Base-by-base conservation (phyloP, 2,329 filamentous ascomycete species). In the Colletotrichum limetticola region DNA sequence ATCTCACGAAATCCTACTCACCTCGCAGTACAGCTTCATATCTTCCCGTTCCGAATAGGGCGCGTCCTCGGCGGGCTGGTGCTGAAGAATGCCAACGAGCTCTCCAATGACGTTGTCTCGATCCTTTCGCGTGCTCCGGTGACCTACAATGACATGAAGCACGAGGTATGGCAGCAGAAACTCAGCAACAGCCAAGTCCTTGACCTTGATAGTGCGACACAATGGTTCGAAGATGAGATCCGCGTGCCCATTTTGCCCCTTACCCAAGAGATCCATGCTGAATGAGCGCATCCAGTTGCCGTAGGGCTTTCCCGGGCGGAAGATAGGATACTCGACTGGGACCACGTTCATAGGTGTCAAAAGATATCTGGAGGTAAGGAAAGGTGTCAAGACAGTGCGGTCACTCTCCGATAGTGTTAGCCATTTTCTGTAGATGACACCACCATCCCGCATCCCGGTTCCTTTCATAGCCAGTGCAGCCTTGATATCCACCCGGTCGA, bases 81-180 rank as follows among this genome's bases (percentile, higher is more conserved):
- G 87, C 64, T 91, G 84, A n/a, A 99, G 84, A 37, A 99, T 91
- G 3, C 86, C 88, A 70, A 93, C 86, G 30, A 99, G 83, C 82
- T 99, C 97, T 12, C 85, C 82, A n/a, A 91, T 86, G 42, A 98
- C 88, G 67, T 92, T 87, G 26, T 88, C 81, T 61, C 90, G 89
- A 75, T 95, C 90, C 67, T 88, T 78, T 30, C 92, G 87, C 1
- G 88, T 89, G 26, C 84, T 86, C 28, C 84, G 83, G 12, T 94
- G 91, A 28, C 93, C 93, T 12, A 97, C 87, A 24, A 98, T 89
- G 35, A 96, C 89, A 79, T 98, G 97, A 42, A 98, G 83, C 4
- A 94, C 92, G 19, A 95, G 88, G 79, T 97, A 98, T 0, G 97
- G 97, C 19, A 99, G 87, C 37, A 99, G 86, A 77, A 98, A 98